Base-by-base conservation (phyloP, 2,329 filamentous ascomycete species). In the Colletotrichum musicola region DNA sequence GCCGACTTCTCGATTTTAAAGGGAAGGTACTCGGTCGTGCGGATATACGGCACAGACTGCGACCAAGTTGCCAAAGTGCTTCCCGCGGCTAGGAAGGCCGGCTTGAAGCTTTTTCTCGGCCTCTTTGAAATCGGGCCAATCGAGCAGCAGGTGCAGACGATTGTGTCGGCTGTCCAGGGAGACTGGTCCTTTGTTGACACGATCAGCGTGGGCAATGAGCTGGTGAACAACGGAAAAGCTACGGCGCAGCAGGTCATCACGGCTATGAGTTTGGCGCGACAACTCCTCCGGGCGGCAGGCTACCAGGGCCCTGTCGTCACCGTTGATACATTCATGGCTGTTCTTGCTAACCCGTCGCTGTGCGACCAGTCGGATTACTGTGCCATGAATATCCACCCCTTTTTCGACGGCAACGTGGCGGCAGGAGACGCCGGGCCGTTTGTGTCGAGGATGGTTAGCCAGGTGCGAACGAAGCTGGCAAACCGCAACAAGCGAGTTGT, bases 21-120 rank as follows among this genome's bases (percentile, higher is more conserved):
- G 14, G 77, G 79, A 22, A 78, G 80, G 14, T 94, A 92, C 79
- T 83, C 84, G 18, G 79, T 90, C 42, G 82, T 97, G 62, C 92
- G 94, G 58, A 87, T 93, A 75, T 97, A 97, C 76, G 94, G 93
- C 60, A 89, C 89, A 65, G 93, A 94, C 78, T 97, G 94, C 78
- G 82, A 93, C 74, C 92, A 95, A 77, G 86, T 93, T 46, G 77
- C 84, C 2, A 88, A 84, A 14, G 87, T 92, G 18, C 81, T 92
- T 38, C 79, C 84, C 12, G 90, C 90, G 9, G 91, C 90, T 44
- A 88, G 88, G 73, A 79, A 84, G n/a, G 85, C 89, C 73, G 86
- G 85, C 55, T 86, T 93, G 77, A 90, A 90, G 77, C 81, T 97
- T 38, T 92, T 97, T 79, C 85, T 91, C 13, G 94, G 93, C 62